Evolutionary conservation across 2,329 filamentous ascomycete species (phyloP).

Genomic region (Xylaria sp.): DNA sequence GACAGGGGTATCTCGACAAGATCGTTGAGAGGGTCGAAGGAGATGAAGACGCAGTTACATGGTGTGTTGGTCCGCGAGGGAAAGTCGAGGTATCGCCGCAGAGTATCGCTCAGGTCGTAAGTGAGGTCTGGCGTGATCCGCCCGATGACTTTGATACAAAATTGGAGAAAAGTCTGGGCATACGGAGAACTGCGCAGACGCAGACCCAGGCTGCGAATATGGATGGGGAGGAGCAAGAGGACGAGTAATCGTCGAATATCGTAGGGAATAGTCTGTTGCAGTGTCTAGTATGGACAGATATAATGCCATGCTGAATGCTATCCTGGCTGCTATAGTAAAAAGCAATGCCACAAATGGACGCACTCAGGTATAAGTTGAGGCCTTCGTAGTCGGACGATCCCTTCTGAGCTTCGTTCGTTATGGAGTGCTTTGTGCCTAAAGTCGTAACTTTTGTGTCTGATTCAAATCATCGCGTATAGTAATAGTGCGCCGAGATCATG

Average conservation of each 20-base stretch:
- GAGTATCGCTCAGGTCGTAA: constrained; percentile 77
- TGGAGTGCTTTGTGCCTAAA: background rate
- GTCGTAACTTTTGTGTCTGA: background rate
- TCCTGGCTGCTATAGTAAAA: background rate
- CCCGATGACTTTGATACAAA: constrained; percentile 68
- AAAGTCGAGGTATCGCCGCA: constrained; percentile 85
- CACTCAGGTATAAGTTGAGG: background rate
- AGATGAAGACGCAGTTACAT: constrained; percentile 82
- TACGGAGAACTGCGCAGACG: constrained; percentile 50
- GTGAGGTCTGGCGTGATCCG: constrained; percentile 66
- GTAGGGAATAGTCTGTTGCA: background rate
- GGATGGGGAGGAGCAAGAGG: constrained; percentile 36
- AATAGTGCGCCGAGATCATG: constrained; percentile 21
- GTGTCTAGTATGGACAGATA: background rate
- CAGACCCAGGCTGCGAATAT: constrained; percentile 36
- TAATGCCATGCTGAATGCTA: background rate
- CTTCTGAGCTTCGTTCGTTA: background rate
- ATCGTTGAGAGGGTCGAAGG: constrained; percentile 72
- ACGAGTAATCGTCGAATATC: constrained; percentile 12
- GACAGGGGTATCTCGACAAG: constrained; percentile 84
- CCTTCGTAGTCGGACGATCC: background rate
- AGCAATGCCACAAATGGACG: background rate
- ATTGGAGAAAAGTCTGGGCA: constrained; percentile 70
- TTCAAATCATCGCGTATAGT: background rate
- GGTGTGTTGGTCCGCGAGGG: constrained; percentile 84